Evolutionary conservation across 2,329 filamentous ascomycete genomes (phyloP).

Genomic region (Phialemonium atrogriseum): DNA sequence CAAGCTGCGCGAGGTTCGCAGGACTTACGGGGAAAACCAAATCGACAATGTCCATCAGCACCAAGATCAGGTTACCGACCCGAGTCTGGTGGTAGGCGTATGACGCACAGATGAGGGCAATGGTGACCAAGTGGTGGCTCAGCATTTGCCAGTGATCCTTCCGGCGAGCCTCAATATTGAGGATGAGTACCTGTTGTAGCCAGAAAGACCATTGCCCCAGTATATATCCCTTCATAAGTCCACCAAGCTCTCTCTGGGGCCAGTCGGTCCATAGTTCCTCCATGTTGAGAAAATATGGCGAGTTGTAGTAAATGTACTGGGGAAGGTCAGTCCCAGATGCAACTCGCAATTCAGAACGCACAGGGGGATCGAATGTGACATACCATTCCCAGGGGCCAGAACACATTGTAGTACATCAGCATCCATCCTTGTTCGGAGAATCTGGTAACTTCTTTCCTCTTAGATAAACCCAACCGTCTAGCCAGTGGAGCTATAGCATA

Average conservation of each 20-base stretch:
- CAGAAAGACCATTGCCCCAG: conserved; percentile 82
- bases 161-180: conserved; percentile 79
- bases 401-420: conserved; percentile 66
- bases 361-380: conserved; percentile 20
- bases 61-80: conserved; percentile 75
- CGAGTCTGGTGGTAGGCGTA: conserved; percentile 78
- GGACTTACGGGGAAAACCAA: conserved; percentile 66
- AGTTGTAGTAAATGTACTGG: conserved; percentile 68
- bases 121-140: conserved; percentile 80
- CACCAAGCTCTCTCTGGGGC: conserved; percentile 63
- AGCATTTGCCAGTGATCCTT: conserved; percentile 94
- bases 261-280: conserved; percentile 70
- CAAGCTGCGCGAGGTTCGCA: no score
- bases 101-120: conserved; percentile 63
- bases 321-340: conserved; percentile 7
- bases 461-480: conserved; percentile 58
- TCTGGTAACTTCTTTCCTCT: conserved; percentile 62
- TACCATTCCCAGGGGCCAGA: conserved; percentile 76
- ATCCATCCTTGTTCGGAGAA: conserved; percentile 90
- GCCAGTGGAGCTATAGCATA: conserved; percentile 74
- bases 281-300: conserved; percentile 67
- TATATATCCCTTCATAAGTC: conserved; percentile 74
- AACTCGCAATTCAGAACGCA: no score
- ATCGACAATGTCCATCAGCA: conserved; percentile 85
- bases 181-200: conserved; percentile 81